Base-by-base conservation (phyloP, 305 asterid species). In the Solanum chacoense region DNA sequence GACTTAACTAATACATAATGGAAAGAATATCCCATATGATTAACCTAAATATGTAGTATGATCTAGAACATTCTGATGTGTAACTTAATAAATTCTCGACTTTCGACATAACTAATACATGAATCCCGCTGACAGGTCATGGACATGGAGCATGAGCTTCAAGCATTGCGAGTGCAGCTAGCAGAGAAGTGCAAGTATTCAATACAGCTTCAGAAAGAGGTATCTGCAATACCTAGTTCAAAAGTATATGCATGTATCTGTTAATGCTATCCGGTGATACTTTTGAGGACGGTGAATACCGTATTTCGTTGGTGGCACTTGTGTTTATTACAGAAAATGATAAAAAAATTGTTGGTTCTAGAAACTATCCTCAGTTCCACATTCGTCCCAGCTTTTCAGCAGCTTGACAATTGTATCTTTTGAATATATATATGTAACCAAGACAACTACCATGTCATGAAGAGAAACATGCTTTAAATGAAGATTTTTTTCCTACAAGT, bases 71-170 rank as follows among this genome's bases (percentile, higher is more conserved):
- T 75, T 75, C 63, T 78, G 40, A 22, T 29, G 40, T 38, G 32
- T 78, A 24, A 24, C 6, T 38, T 38, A 40, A 79, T 28, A 81
- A 45, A 42, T 18, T 79, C 34, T 81, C 2, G 86, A 31, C 7
- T 83, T 83, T 5, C 18, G 20, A 29, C 72, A 50, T 45, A 45
- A 45, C 87, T 20, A 31, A 83, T 50, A 55, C 32, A 18, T 83
- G 40, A 29, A 9, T 11, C 40, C 42, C 1, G 4, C 12, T 83
- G 8, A 34, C 95, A 96, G 99, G 98, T 96, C 88, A 95, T 96
- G 99, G 98, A 96, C 94, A 96, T 96, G 99, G 98, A 96, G 91
- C 99, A 96, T 81, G 99, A 96, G 91, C 99, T 96, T 91, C 97
- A 88, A 88, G 99, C 99, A 90, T 93, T 96, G 87, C 93, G 99